Evolutionary conservation across 169 alveolate species (phyloP), one percentile per base, ranked within the genome.

Genomic region (Theileria luwenshuni): DNA sequence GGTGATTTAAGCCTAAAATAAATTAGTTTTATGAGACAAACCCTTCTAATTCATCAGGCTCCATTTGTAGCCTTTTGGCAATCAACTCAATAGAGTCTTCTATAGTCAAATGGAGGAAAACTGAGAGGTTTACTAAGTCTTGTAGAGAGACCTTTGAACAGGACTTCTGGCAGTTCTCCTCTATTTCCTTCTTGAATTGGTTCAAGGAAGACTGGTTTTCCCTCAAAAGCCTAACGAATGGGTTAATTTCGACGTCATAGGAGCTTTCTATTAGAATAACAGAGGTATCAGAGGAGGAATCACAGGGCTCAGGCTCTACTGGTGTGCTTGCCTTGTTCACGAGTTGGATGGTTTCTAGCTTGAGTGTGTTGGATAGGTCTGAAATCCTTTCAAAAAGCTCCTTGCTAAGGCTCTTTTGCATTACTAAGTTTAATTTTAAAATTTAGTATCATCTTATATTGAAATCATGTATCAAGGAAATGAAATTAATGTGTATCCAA

Each of bases 101-200:
- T 28, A 79, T 56, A 62, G 45, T 79, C 38, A 25, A 30, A 69
- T 79, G 87, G 28, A 79, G 63, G 5, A 67, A 68, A 23, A 69
- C 77, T 21, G 83, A 30, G 13, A 79, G 38, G 32, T 62, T 64
- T 3, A 79, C 48, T 35, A 79, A 56, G 63, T 72, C 74, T 12
- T 79, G 83, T 28, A 79, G n/a, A 12, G 87, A 61, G 30, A 79
- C 64, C 19, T 62, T 67, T 12, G 70, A 45, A 42, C 87, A 77
- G 67, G 32, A 42, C 32, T 30, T 19, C 0, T 33, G 42, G 45
- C 60, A 69, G n/a, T 61, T 27, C 15, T 30, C 49, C 25, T 49
- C n/a, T 3, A 79, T 60, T 35, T 21, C 48, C 41, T 72, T 30
- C 21, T 58, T 45, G 47, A 68, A 54, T 15, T 25, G 35, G 30